These are phyloP conservation scores for Pecoramyces ruminantium DNA, from an alignment of 192 early-diverging fungal species.

Conservation along the genomic window DNA sequence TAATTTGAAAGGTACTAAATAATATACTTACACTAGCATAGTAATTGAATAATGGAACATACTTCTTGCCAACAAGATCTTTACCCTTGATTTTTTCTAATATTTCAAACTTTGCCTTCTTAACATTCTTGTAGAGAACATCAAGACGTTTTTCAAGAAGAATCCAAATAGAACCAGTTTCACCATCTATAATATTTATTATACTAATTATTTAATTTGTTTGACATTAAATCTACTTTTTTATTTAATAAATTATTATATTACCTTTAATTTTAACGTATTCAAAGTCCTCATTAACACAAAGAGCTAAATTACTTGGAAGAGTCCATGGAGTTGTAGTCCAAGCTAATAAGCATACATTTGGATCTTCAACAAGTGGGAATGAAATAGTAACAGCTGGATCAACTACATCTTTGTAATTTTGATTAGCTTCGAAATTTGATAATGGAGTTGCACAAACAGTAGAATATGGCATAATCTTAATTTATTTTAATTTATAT, in stretches of 20 bases:
- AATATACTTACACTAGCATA: conserved; percentile 25
- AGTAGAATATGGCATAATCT: conserved; percentile 91
- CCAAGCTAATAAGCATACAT: conserved; percentile 76
- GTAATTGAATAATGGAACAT: conserved; percentile 84
- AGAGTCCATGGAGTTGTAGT: conserved; percentile 99
- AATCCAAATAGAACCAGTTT: conserved; percentile 69
- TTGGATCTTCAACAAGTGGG: conserved; percentile 69
- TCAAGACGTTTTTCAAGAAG: conserved; percentile 70
- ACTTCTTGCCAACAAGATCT: conserved; percentile 71
- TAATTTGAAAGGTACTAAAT: too few species aligned
- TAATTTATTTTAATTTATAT: not conserved
- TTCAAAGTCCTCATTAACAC: conserved; percentile 81
- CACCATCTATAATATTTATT: conserved; percentile 33
- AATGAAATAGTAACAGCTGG: conserved; percentile 81
- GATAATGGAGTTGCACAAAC: conserved; percentile 79
- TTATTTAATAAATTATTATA: too few species aligned
- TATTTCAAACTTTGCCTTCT: conserved; percentile 86
- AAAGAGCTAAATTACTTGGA: conserved; percentile 85
- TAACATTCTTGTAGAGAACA: conserved; percentile 80
- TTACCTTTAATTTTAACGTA: conserved; percentile 82
- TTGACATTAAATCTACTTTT: too few species aligned
- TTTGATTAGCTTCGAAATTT: conserved; percentile 92
- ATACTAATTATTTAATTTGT: too few species aligned
- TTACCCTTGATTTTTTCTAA: conserved; percentile 58
- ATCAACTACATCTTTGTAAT: conserved; percentile 96